phyloP scores from a whole-genome alignment of 2,329 filamentous ascomycete species.

The Trichophyton schoenleinii region DNA sequence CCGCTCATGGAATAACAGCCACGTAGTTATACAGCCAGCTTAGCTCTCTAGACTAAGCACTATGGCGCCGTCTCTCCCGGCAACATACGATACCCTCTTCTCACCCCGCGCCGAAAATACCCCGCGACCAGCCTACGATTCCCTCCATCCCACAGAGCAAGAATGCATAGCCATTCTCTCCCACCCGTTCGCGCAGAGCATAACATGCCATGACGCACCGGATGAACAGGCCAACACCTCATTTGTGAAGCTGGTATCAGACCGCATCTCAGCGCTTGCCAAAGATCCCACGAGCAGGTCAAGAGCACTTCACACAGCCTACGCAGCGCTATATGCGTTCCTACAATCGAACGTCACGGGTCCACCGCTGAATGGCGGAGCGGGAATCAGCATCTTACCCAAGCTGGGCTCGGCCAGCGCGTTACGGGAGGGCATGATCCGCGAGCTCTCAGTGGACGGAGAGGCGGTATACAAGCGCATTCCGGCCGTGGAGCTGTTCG shows the following conservation, averaged over 20 bases:
- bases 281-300: slow-evolving; percentile 17
- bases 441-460: slow-evolving; percentile 64
- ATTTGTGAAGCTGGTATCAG: slow-evolving; percentile 27
- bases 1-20: not conserved
- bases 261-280: slow-evolving; percentile 19
- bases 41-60: not conserved
- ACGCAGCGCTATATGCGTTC: slow-evolving; percentile 64
- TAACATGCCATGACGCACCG: slow-evolving; percentile 26
- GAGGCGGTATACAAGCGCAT: slow-evolving; percentile 75
- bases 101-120: slow-evolving; percentile 11
- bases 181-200: slow-evolving; percentile 25
- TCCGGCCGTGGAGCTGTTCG: slow-evolving; percentile 71
- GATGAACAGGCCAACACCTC: slow-evolving; percentile 14
- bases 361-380: slow-evolving; percentile 55
- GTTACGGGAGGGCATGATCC: slow-evolving; percentile 45
- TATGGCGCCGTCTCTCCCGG: slow-evolving; percentile 10
- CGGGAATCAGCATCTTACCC: slow-evolving; percentile 37
- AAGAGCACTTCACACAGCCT: slow-evolving; percentile 43
- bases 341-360: slow-evolving; percentile 81
- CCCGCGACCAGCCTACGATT: slow-evolving; percentile 19
- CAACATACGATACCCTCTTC: slow-evolving; percentile 25
- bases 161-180: slow-evolving; percentile 24
- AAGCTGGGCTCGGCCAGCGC: slow-evolving; percentile 29
- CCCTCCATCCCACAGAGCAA: slow-evolving; percentile 23
- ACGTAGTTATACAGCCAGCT: not conserved